Percentiles rank a stretch among this genome's conserved stretches.
These are phyloP conservation scores for Daedalea quercina DNA, from an alignment of 768 basidiomycete species.

Conservation along the genomic window DNA sequence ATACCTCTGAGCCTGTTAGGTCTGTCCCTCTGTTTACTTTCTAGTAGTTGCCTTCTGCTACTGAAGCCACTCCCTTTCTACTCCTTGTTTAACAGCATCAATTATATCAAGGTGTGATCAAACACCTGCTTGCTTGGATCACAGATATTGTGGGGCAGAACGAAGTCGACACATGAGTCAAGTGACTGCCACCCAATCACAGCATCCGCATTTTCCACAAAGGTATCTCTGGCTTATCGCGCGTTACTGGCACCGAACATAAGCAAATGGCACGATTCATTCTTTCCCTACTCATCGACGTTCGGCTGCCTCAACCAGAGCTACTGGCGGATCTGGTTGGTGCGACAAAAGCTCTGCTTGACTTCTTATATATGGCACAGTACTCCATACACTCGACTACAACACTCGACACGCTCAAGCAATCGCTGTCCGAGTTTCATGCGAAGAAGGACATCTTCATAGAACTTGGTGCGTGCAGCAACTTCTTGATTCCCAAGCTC, in stretches of 20 bases:
- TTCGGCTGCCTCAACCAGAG: neutral
- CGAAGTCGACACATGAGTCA: neutral
- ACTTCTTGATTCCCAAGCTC: slow-evolving; percentile 21
- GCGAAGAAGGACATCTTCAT: slow-evolving; percentile 19
- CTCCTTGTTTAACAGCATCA: no score
- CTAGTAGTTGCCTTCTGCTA: no score
- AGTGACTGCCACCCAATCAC: neutral
- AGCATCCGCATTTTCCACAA: neutral
- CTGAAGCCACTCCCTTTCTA: no score
- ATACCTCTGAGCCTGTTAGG: no score
- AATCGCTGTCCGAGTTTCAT: slow-evolving; percentile 15
- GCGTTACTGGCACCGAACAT: neutral
- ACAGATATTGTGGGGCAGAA: neutral
- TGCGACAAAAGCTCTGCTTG: slow-evolving; percentile 7
- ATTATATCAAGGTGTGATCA: no score
- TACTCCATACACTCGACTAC: slow-evolving; percentile 12
- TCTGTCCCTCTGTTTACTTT: no score
- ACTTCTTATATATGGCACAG: slow-evolving; percentile 22
- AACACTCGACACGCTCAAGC: slow-evolving; percentile 9
- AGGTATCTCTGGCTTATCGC: neutral
- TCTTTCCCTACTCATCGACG: neutral
- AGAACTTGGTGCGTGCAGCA: slow-evolving; percentile 12
- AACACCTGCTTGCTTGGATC: neutral
- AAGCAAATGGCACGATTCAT: neutral
- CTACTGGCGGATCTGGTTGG: neutral